Conservation (phyloP, 164 flowering plant species). For the Nelumbo lutea region DNA sequence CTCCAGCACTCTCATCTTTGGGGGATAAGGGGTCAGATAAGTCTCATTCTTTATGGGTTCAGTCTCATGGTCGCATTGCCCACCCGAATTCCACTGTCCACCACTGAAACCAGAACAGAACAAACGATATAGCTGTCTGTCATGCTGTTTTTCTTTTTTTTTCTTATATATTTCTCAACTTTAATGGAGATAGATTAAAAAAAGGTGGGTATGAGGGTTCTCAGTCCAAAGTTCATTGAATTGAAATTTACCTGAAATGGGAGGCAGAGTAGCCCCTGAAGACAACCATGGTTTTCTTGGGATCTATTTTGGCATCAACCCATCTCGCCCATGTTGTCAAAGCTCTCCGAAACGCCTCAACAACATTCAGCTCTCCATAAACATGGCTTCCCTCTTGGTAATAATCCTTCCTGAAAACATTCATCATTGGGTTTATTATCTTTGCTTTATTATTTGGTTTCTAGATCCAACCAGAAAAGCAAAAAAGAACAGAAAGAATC, state of each 20-base stretch:
- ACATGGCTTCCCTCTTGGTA: conserved; percentile 54
- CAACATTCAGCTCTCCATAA: conserved; percentile 26
- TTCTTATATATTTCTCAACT: background rate
- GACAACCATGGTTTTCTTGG: conserved; percentile 29
- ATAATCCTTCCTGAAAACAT: conserved; percentile 30
- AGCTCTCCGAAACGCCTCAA: conserved; percentile 47
- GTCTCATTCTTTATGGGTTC: conserved; percentile 16
- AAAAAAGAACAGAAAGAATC: background rate
- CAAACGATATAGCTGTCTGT: background rate
- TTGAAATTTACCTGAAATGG: conserved; percentile 38
- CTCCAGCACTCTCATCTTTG: conserved; percentile 15
- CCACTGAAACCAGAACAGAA: conserved; percentile 4
- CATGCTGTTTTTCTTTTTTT: background rate
- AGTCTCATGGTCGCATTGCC: conserved; percentile 13
- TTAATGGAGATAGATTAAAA: background rate
- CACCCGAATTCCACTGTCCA: conserved; percentile 19
- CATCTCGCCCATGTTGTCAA: conserved; percentile 56
- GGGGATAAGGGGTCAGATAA: conserved; percentile 8
- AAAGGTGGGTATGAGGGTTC: too few species aligned
- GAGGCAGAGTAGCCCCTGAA: conserved; percentile 49
- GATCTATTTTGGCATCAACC: conserved; percentile 41
- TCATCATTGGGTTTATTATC: background rate
- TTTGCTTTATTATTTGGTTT: background rate
- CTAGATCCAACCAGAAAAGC: background rate
- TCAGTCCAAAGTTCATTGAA: background rate